Evolutionary conservation across 2,329 filamentous ascomycete genomes (phyloP).

Genomic region (Claviceps quebecensis): DNA sequence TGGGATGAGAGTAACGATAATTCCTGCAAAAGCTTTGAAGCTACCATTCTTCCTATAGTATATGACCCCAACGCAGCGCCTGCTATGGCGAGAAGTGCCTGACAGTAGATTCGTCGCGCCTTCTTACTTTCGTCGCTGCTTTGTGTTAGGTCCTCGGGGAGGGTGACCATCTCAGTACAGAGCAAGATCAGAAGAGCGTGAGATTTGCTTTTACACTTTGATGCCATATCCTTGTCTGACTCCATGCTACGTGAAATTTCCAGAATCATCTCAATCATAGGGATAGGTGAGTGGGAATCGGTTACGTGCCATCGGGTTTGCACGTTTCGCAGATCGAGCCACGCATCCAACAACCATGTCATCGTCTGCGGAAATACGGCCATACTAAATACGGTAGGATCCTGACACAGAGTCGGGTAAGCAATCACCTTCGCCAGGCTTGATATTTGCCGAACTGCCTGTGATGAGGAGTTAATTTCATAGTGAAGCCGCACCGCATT

Average conservation of each 20-base stretch:
- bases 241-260: conserved; percentile 17
- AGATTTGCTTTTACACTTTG: conserved; percentile 21
- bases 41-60: conserved; percentile 24
- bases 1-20: conserved; percentile 22
- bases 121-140: conserved; percentile 14
- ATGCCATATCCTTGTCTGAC: conserved; percentile 6
- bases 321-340: conserved; percentile 27
- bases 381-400: conserved; percentile 17
- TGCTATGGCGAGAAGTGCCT: conserved; percentile 24
- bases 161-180: conserved; percentile 26
- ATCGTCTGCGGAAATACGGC: conserved; percentile 25
- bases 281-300: conserved; percentile 17
- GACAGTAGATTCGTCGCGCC: conserved; percentile 22
- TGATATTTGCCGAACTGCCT: conserved; percentile 32
- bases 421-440: conserved; percentile 31
- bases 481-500: conserved; percentile 23
- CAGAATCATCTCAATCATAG: conserved; percentile 23
- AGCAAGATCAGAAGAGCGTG: conserved; percentile 26
- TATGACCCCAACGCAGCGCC: conserved; percentile 19
- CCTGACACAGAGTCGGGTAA: conserved; percentile 23
- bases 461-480: conserved; percentile 22
- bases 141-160: conserved; percentile 18
- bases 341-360: conserved; percentile 36
- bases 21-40: conserved; percentile 29
- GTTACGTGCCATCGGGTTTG: conserved; percentile 24